Conservation (phyloP, 345 rosid species). For the Zanthoxylum bungeanum region DNA sequence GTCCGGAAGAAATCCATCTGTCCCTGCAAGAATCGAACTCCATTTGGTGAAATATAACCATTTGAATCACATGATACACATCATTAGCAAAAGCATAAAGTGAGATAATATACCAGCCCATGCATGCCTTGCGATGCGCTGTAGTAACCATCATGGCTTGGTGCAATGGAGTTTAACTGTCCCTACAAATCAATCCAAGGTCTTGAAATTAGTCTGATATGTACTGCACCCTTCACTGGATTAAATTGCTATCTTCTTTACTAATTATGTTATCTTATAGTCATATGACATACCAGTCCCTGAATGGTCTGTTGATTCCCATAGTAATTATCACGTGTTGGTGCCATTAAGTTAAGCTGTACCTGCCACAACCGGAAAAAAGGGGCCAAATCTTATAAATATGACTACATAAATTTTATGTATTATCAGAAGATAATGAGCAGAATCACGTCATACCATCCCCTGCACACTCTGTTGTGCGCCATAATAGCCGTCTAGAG, state of each 20-base stretch:
- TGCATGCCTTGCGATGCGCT: conserved; percentile 49
- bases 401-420: not conserved
- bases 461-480: conserved; percentile 41
- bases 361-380: conserved; percentile 37
- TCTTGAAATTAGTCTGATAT: not conserved
- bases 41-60: not conserved
- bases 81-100: not conserved
- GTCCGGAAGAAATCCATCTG: conserved; percentile 56
- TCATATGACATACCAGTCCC: conserved; percentile 42
- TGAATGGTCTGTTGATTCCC: conserved; percentile 50
- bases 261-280: not conserved
- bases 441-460: conserved; percentile 35
- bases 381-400: not conserved
- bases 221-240: not conserved
- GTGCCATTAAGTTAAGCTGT: conserved; percentile 59
- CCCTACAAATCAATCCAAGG: conserved; percentile 32
- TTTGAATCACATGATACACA: not conserved
- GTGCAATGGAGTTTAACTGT: conserved; percentile 54
- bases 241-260: not conserved
- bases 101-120: conserved; percentile 40
- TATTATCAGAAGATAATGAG: conserved; percentile 3
- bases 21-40: conserved; percentile 33
- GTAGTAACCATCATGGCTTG: conserved; percentile 53
- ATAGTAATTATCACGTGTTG: conserved; percentile 54
- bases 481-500: conserved; percentile 47